phyloP scores from a whole-genome alignment of 2,329 filamentous ascomycete genomes.

The Fusarium buharicum region DNA sequence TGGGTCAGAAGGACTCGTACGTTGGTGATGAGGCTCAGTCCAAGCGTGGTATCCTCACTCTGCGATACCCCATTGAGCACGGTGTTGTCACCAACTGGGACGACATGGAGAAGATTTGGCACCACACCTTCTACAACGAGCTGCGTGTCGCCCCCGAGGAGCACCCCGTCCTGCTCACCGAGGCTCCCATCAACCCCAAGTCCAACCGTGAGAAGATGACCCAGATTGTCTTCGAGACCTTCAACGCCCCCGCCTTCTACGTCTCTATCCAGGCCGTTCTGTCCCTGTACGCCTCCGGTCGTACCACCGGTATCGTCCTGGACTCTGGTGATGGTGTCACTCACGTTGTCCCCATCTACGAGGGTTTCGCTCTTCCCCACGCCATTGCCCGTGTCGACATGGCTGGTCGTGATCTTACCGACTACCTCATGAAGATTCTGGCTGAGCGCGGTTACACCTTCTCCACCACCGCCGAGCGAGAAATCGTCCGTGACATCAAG shows the following conservation, averaged over 20 bases:
- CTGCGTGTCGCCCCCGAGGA: conserved; percentile 99
- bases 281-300: conserved; percentile 99
- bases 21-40: conserved; percentile 99
- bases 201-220: conserved; percentile 99
- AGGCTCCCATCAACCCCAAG: conserved; percentile 99
- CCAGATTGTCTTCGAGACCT: conserved; percentile 99
- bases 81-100: conserved; percentile 99
- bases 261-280: conserved; percentile 99
- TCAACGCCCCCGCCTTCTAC: conserved; percentile 99
- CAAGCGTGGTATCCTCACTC: conserved; percentile 99
- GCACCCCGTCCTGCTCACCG: conserved; percentile 98
- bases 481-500: conserved; percentile 99
- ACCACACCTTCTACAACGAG: conserved; percentile 99
- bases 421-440: conserved; percentile 99
- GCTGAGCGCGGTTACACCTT: conserved; percentile 99
- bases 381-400: conserved; percentile 99
- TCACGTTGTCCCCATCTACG: conserved; percentile 99
- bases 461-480: conserved; percentile 99
- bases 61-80: conserved; percentile 99
- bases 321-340: conserved; percentile 99
- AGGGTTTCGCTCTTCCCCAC: conserved; percentile 99
- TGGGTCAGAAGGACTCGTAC: conserved; percentile 99
- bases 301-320: conserved; percentile 99
- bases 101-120: conserved; percentile 99
- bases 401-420: conserved; percentile 99